Evolutionary conservation across 805 yeast species (phyloP), one percentile per base, ranked within the genome.

Genomic region (Cyberlindnera lachancei): DNA sequence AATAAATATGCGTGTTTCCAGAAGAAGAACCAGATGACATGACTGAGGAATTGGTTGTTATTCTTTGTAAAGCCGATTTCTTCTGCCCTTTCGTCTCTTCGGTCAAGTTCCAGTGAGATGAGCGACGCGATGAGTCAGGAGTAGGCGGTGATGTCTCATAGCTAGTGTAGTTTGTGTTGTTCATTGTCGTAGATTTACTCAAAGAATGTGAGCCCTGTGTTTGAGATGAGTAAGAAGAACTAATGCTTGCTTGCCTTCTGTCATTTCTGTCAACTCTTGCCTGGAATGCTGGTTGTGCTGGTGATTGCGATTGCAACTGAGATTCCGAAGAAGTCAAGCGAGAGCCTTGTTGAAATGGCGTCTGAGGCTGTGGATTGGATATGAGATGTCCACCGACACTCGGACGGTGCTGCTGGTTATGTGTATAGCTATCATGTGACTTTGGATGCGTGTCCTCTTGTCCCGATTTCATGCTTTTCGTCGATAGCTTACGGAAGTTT

Each of bases 401-500:
- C 10, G 21, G 21, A 7, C 10, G 21, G 10, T 32, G 37, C n/a
- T n/a, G n/a, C n/a, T n/a, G n/a, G n/a, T n/a, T n/a, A n/a, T n/a
- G n/a, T n/a, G n/a, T n/a, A n/a, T n/a, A n/a, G n/a, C n/a, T n/a
- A n/a, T n/a, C n/a, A n/a, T n/a, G n/a, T n/a, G n/a, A n/a, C n/a
- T n/a, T n/a, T n/a, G n/a, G n/a, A 20, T 31, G 16, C 2, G 15
- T 25, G 7, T 41, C 44, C 14, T 46, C 48, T 12, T 27, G 30
- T 15, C 31, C 35, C 2, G 38, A 23, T 11, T 29, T 35, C n/a
- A 42, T 29, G 6, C 38, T 30, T 25, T 38, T 37, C 4, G 45
- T 37, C 3, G 55, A 48, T 7, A 51, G 34, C 31, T 51, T 51
- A 19, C 52, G 47, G 28, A 51, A 40, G 27, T 51, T 51, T 8